phyloP scores from a whole-genome alignment of 768 basidiomycete species.

The Lyophyllum semitale region DNA sequence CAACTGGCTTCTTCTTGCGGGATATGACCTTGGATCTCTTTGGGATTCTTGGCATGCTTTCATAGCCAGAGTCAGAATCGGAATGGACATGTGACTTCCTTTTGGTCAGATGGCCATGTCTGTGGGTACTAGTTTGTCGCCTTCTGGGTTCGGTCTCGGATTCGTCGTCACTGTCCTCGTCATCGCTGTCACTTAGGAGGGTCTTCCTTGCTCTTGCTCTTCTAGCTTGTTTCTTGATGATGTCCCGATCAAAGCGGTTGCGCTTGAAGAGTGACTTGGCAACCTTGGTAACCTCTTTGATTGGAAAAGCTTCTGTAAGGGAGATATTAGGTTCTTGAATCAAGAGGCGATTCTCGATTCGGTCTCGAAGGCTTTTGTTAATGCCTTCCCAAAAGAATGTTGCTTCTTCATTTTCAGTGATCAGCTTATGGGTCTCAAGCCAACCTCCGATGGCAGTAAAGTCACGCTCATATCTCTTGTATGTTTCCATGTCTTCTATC shows the following conservation, averaged over 20 bases:
- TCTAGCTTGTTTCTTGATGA: not conserved
- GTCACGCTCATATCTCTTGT: not conserved
- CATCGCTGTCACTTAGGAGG: too few relatives aligned
- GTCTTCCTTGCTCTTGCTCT: not conserved
- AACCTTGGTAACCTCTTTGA: not conserved
- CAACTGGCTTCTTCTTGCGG: too few relatives aligned
- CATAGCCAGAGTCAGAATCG: not conserved
- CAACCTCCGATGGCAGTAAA: not conserved
- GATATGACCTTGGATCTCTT: too few relatives aligned
- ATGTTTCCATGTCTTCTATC: not conserved
- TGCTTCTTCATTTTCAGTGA: not conserved
- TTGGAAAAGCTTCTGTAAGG: not conserved
- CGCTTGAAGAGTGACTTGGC: not conserved
- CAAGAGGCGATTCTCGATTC: not conserved
- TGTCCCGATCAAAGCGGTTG: not conserved
- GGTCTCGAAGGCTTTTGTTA: not conserved
- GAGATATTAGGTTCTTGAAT: not conserved
- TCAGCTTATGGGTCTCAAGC: not conserved
- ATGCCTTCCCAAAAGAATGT: not conserved
- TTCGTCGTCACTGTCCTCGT: too few relatives aligned
- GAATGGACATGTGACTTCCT: too few relatives aligned
- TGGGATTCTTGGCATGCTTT: not conserved
- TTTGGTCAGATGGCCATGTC: too few relatives aligned
- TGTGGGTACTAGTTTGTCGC: too few relatives aligned
- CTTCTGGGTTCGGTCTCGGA: too few relatives aligned